Evolutionary conservation across 78 protist species (phyloP), one percentile per base, ranked within the genome.

Genomic region (Bigelowiella natans): DNA sequence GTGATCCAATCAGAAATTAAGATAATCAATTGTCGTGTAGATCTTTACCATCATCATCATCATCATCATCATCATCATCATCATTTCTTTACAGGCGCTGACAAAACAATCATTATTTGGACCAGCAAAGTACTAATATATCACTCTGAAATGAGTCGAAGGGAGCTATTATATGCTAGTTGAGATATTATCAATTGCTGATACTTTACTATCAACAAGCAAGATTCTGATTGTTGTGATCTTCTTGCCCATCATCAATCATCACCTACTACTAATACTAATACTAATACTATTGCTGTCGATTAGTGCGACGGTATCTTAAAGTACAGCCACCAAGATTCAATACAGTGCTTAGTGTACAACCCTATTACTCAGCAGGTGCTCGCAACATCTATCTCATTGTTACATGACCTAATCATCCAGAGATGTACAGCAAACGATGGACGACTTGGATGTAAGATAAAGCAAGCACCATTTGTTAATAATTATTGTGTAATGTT

Each of bases 81-180:
- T 1, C 34, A n/a, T 1, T 38, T 26, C 29, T 38, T n/a, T 2
- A 29, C 1, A 86, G 3, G 94, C 1, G 94, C 95, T 0, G 95
- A 94, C 91, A 91, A 91, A 90, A 37, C 37, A 1, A 94, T 95
- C 63, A 94, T 94, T 39, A 88, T 95, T 83, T 95, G 97, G 97
- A 93, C 94, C 11, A 0, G 18, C 64, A 85, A 88, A 40, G 93
- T 82, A 31, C 18, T 26, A 26, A 51, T 51, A 51, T 51, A 51
- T 51, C 7, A 26, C 7, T 18, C 73, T 51, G 18, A 51, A 26
- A 51, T 51, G 18, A 51, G 18, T 51, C 34, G 7, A 51, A 26
- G 7, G 18, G 7, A 51, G 7, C 7, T 51, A 51, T 51, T 51
- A 51, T 51, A 51, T 51, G 18, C 18, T 7, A 26, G 73, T 51